These are phyloP conservation scores for Mycena pura DNA, from an alignment of 768 basidiomycete species.

Conservation along the genomic window DNA sequence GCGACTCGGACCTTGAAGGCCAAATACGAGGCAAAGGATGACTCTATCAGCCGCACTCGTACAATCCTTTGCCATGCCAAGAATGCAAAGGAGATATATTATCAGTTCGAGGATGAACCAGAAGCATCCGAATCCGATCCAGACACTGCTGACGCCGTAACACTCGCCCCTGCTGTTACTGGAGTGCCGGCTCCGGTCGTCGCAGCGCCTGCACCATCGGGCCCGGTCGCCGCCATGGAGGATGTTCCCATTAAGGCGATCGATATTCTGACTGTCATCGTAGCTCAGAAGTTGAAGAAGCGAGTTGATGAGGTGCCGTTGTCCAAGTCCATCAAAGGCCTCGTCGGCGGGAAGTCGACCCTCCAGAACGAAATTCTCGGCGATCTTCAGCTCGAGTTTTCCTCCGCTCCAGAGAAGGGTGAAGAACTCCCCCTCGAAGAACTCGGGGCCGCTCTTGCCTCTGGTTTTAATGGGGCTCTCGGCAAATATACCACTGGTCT, in stretches of 20 bases:
- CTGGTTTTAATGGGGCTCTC: conserved; percentile 83
- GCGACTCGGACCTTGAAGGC: conserved; percentile 88
- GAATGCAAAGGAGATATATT: conserved; percentile 96
- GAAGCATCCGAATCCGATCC: conserved; percentile 52
- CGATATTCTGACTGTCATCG: conserved; percentile 86
- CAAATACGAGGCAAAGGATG: conserved; percentile 92
- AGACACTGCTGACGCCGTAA: conserved; percentile 38
- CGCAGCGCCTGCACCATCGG: conserved; percentile 56
- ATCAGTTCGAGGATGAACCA: conserved; percentile 91
- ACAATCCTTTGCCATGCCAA: conserved; percentile 93
- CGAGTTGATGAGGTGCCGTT: conserved; percentile 86
- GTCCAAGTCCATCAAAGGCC: conserved; percentile 95
- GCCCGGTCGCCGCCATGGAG: conserved; percentile 77
- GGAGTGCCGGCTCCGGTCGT: conserved; percentile 50
- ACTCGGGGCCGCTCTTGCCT: conserved; percentile 82
- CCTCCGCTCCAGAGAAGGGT: conserved; percentile 95
- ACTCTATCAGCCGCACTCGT: conserved; percentile 80
- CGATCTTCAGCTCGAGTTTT: conserved; percentile 94
- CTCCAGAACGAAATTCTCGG: conserved; percentile 98
- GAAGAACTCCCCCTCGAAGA: conserved; percentile 98
- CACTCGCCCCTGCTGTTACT: conserved; percentile 46
- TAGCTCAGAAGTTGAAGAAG: conserved; percentile 99
- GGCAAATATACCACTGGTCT: conserved; percentile 95
- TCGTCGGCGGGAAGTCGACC: conserved; percentile 98
- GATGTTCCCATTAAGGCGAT: conserved; percentile 91